Conservation (phyloP, 192 early-diverging fungal genomes). For the Backusella westeae region DNA sequence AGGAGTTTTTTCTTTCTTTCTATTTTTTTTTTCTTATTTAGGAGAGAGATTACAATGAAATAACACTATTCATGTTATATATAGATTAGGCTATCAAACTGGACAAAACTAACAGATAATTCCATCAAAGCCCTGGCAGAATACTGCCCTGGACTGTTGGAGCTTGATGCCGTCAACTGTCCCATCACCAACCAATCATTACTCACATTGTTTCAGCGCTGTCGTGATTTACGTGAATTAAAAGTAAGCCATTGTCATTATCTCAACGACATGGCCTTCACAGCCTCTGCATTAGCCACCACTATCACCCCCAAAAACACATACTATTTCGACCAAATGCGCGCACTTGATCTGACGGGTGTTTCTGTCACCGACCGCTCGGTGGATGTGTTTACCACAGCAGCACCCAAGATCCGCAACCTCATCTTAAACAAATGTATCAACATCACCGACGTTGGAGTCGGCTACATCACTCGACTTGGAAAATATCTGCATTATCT, state of each 20-base stretch:
- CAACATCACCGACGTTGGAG: constrained; percentile 46
- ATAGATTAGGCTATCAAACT: constrained; percentile 54
- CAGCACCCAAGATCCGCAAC: constrained; percentile 52
- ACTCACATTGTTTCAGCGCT: constrained; percentile 38
- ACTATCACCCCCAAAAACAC: background rate
- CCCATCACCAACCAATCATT: constrained; percentile 46
- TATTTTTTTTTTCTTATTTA: background rate
- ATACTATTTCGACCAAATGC: constrained; percentile 44
- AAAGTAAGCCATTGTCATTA: constrained; percentile 39
- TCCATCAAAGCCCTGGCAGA: constrained; percentile 45
- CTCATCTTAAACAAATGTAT: constrained; percentile 53
- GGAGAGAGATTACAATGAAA: background rate
- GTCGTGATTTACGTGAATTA: constrained; percentile 51
- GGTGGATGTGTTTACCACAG: constrained; percentile 38
- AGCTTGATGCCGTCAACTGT: constrained; percentile 53
- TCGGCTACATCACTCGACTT: constrained; percentile 39
- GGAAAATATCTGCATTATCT: constrained; percentile 58
- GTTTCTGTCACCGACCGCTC: constrained; percentile 48
- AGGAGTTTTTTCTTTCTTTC: constrained; percentile 11
- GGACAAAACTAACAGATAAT: constrained; percentile 43
- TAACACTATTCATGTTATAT: background rate
- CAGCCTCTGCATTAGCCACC: constrained; percentile 20
- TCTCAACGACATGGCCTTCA: constrained; percentile 45
- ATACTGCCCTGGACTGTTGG: constrained; percentile 48
- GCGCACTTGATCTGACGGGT: constrained; percentile 50